These are phyloP conservation scores for Claviceps capensis DNA, from an alignment of 2,329 filamentous ascomycete species.

Conservation along the genomic window DNA sequence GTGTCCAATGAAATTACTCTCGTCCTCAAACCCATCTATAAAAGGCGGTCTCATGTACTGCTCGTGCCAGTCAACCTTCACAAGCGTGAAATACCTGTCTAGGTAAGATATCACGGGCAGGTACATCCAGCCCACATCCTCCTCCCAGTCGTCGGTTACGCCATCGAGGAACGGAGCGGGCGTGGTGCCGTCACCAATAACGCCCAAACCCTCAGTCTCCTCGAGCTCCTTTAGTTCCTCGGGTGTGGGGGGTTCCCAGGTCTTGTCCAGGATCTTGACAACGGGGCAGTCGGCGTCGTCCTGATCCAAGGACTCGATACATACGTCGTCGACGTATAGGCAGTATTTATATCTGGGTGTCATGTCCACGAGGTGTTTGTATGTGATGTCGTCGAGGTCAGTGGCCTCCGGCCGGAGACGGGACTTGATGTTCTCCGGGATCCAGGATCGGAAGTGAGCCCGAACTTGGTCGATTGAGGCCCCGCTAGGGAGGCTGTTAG, in stretches of 20 bases:
- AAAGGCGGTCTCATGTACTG: not conserved
- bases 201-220: too few species aligned
- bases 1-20: not conserved
- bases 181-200: not conserved
- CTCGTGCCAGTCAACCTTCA: not conserved
- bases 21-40: not conserved
- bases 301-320: not conserved
- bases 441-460: conserved; percentile 2
- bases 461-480: conserved; percentile 1
- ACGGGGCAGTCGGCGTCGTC: not conserved
- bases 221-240: too few species aligned
- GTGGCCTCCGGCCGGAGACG: not conserved
- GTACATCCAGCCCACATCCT: conserved; percentile 2
- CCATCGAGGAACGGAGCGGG: not conserved
- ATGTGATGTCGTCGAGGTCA: not conserved
- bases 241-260: too few species aligned
- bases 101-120: not conserved
- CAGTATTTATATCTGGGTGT: conserved; percentile 1
- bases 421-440: not conserved
- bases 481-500: not conserved
- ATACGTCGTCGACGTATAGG: not conserved
- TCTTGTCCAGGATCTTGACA: not conserved
- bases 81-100: not conserved
- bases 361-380: not conserved
- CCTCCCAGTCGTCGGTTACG: not conserved